Percentiles rank a stretch among this genome's conserved stretches.
Conservation (phyloP, 140 eudicot genomes). For the Cichorium intybus region DNA sequence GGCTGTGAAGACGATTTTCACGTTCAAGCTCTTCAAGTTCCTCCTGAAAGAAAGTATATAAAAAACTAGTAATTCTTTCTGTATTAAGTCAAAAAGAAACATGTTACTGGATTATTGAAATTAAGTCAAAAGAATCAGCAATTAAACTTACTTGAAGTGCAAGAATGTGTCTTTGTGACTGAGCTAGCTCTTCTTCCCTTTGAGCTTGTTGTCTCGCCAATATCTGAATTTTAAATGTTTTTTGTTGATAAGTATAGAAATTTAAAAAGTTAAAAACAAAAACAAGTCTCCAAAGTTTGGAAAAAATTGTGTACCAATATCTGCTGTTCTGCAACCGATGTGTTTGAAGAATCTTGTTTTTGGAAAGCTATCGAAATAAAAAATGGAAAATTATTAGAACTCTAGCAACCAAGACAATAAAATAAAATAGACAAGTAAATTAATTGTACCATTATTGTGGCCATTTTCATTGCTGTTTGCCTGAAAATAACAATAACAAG, state of each 20-base stretch:
- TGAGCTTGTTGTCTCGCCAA: constrained; percentile 99
- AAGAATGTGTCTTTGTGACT: constrained; percentile 94
- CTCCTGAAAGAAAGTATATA: constrained; percentile 56
- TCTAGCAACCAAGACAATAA: too few relatives aligned
- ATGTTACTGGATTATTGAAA: too few relatives aligned
- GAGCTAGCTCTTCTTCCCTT: constrained; percentile 98
- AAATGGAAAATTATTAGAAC: not conserved
- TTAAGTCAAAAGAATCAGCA: not conserved
- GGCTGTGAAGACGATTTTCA: constrained; percentile 95
- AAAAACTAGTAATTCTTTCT: constrained; percentile 5
- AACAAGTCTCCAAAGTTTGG: not conserved
- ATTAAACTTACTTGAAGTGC: constrained; percentile 80
- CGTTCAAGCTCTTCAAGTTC: constrained; percentile 98
- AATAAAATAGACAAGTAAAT: not conserved
- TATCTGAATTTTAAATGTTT: constrained; percentile 43
- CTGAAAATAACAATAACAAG: constrained; percentile 32
- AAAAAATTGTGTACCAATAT: constrained; percentile 61
- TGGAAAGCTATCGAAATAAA: constrained; percentile 34
- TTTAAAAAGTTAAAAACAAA: not conserved
- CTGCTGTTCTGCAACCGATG: constrained; percentile 91
- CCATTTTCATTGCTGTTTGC: constrained; percentile 43
- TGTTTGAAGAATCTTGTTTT: constrained; percentile 52
- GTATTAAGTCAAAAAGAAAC: not conserved
- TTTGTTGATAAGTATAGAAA: too few relatives aligned
- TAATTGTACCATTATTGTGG: constrained; percentile 46